phyloP scores from a whole-genome alignment of 257 asterid genomes.

The Cinchona pubescens region DNA sequence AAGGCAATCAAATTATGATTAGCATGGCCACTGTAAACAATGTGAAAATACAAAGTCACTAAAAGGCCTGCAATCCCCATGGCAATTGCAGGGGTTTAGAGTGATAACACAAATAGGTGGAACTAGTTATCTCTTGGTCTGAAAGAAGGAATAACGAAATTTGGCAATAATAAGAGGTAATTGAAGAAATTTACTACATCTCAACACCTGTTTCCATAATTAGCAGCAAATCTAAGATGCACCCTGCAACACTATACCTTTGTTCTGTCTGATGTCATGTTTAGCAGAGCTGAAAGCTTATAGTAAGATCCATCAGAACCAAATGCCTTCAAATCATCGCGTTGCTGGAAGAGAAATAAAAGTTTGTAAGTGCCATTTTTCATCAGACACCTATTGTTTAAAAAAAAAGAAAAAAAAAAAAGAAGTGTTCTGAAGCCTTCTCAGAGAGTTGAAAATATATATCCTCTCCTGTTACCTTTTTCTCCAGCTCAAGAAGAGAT shows the following conservation, averaged over 20 bases:
- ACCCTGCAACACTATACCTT: slow-evolving; percentile 49
- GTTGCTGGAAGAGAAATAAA: slow-evolving; percentile 52
- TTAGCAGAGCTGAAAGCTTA: slow-evolving; percentile 87
- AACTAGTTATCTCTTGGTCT: background rate
- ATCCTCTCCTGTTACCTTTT: slow-evolving; percentile 66
- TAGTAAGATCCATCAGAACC: slow-evolving; percentile 72
- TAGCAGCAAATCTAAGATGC: background rate
- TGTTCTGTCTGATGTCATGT: slow-evolving; percentile 99
- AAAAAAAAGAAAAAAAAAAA: no score
- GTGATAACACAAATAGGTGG: background rate
- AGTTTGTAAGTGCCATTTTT: background rate
- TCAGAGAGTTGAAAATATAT: slow-evolving; percentile 9
- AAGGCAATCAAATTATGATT: background rate
- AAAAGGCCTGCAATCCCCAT: background rate
- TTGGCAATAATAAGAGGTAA: background rate
- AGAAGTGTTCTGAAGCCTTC: slow-evolving; percentile 7
- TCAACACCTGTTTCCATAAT: background rate
- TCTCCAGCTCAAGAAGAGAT: slow-evolving; percentile 97
- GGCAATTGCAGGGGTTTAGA: background rate
- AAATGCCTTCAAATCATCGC: slow-evolving; percentile 79
- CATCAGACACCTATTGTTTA: background rate
- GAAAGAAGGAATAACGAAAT: background rate
- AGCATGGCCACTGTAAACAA: background rate
- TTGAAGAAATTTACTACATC: background rate
- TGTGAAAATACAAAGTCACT: background rate